Base-by-base conservation (phyloP, 371 early-diverging fungal genomes). In the Mucor piriformis region DNA sequence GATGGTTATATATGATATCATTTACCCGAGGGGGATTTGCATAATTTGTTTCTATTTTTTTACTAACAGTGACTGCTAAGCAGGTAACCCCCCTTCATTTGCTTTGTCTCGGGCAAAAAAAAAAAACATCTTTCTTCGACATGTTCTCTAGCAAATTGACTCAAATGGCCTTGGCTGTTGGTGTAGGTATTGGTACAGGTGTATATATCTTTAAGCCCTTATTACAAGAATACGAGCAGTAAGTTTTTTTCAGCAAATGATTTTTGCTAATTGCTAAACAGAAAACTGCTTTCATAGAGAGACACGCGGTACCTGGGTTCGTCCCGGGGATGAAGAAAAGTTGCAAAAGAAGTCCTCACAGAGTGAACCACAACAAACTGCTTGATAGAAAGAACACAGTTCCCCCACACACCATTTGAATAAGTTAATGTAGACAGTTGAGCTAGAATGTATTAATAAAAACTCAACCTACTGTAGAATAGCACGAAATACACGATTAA, bases 291-390 rank as follows among this genome's bases (percentile, higher is more conserved):
- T 12, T 42, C 20, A 20, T 57, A 73, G 73, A 34, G 79, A 79
- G 18, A 79, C 79, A 35, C 60, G 74, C 8, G 79, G 79, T 33
- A 79, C 79, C 7, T 79, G 76, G 76, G 44, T 76, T 43, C 66
- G 57, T 37, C 79, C 79, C 1, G 70, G 68, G 12, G 76, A 79
- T 42, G 67, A 76, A 54, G 61, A 61, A 33, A 61, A 63, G 37
- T 32, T 74, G 24, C 57, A 54, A 24, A 21, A 52, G 10, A 54
- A 40, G 10, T 42, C 11, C 32, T 42, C 16, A 25, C n/a, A 40
- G 20, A 20, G 7, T 42, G 5, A 42, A 5, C n/a, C 42, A 18
- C 42, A 6, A 42, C 20, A 16, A 29, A 6, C 29, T 4, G 4
- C 29, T 29, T 29, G 8, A 29, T 29, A 4, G 8, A 29, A 29